Percentiles rank a stretch among this genome's conserved stretches.
Conservation (phyloP, 768 basidiomycete species). For the Pleurotus cornucopiae region DNA sequence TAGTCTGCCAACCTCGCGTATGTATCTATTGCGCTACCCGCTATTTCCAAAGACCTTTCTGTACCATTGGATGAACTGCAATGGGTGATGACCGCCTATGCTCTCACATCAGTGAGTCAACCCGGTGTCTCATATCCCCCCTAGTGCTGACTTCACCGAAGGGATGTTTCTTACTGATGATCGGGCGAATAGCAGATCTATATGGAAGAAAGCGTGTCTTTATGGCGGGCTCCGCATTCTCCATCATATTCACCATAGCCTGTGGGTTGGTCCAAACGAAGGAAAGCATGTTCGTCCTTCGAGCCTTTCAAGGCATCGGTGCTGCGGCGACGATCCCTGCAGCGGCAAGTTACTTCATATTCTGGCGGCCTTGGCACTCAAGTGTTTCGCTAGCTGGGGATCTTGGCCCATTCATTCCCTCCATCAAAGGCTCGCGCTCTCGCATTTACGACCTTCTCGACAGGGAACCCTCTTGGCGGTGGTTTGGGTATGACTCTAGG, state of each 20-base stretch:
- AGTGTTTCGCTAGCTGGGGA: constrained; percentile 55
- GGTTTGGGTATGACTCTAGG: constrained; percentile 68
- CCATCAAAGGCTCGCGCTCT: constrained; percentile 58
- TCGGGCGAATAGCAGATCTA: constrained; percentile 77
- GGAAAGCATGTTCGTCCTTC: constrained; percentile 60
- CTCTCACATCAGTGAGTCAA: constrained; percentile 52
- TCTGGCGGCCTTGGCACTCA: background rate
- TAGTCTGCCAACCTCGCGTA: constrained; percentile 8
- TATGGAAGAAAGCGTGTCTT: constrained; percentile 74
- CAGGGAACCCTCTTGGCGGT: constrained; percentile 80
- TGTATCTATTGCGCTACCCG: constrained; percentile 47
- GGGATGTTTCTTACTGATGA: constrained; percentile 77
- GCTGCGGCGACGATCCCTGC: constrained; percentile 74
- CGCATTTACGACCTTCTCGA: constrained; percentile 81
- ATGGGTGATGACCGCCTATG: constrained; percentile 64
- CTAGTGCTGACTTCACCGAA: constrained; percentile 18
- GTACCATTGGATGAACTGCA: constrained; percentile 52
- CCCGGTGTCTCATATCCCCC: background rate
- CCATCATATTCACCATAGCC: constrained; percentile 55
- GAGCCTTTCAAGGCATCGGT: constrained; percentile 81
- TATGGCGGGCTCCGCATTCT: constrained; percentile 49
- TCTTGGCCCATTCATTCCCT: constrained; percentile 77
- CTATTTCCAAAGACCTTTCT: constrained; percentile 43
- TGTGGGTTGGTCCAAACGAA: constrained; percentile 63
- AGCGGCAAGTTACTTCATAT: constrained; percentile 39